Evolutionary conservation across 768 basidiomycete species (phyloP).

Genomic region (Scleroderma citrinum): DNA sequence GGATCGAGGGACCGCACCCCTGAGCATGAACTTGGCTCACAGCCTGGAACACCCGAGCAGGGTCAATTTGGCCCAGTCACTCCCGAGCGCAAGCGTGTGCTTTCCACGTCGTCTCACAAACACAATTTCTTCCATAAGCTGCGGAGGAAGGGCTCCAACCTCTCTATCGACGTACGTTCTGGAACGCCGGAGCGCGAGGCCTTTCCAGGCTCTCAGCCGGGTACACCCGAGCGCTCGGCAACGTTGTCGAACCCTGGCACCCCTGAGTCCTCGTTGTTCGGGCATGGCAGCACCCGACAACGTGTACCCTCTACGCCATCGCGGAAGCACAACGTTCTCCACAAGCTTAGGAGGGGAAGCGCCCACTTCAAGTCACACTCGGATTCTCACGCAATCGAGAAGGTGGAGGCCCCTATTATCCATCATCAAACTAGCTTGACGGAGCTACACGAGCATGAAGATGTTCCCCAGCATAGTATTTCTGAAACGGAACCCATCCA

Average conservation of each 20-base stretch:
- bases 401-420: background rate
- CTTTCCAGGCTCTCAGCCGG: background rate
- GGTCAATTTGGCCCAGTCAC: background rate
- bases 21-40: background rate
- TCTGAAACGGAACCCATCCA: background rate
- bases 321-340: conserved; percentile 6
- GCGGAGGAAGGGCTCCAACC: background rate
- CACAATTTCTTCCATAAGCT: background rate
- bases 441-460: background rate
- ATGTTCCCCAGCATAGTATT: background rate
- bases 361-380: conserved; percentile 5
- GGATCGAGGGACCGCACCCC: background rate
- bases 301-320: conserved; percentile 9
- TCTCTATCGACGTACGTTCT: background rate
- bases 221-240: conserved; percentile 5
- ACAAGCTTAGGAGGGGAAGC: conserved; percentile 5
- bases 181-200: background rate
- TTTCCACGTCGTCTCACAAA: background rate
- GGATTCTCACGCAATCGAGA: background rate
- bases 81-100: background rate
- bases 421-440: background rate
- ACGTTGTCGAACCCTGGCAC: conserved; percentile 8
- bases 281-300: conserved; percentile 5
- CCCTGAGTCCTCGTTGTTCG: conserved; percentile 5
- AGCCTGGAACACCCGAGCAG: background rate